Conservation (phyloP, 2,329 filamentous ascomycete species). For the Fusarium tanahbumbuense region DNA sequence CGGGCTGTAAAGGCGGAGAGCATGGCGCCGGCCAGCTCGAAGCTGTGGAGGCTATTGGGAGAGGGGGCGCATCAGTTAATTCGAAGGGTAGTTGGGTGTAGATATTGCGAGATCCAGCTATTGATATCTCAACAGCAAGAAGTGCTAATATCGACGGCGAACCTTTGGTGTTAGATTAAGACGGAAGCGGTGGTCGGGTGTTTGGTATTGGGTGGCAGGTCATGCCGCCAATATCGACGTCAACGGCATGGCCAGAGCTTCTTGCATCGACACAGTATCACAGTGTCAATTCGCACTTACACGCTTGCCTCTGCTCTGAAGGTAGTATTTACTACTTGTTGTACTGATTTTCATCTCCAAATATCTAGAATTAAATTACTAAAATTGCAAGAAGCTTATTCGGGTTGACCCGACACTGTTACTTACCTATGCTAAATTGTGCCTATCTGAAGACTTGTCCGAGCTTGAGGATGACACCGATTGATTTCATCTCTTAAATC, state of each 20-base stretch:
- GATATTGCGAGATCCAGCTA: not conserved
- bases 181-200: slow-evolving; percentile 24
- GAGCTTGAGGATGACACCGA: not conserved
- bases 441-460: not conserved
- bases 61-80: slow-evolving; percentile 48
- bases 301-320: not conserved
- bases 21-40: slow-evolving; percentile 72
- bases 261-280: slow-evolving; percentile 39
- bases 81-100: not conserved
- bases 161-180: slow-evolving; percentile 8
- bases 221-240: slow-evolving; percentile 46
- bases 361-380: not conserved
- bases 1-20: slow-evolving; percentile 97
- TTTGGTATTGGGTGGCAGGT: slow-evolving; percentile 24
- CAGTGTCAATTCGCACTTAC: slow-evolving; percentile 36
- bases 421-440: not conserved
- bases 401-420: not conserved
- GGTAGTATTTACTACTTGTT: not conserved
- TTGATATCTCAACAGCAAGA: not conserved
- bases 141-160: not conserved
- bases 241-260: slow-evolving; percentile 47
- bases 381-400: not conserved
- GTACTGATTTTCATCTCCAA: not conserved
- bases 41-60: slow-evolving; percentile 48
- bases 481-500: not conserved